A percentile compares a stretch with the other conserved stretches of the same genome.
These are phyloP conservation scores for Rutstroemia sp. DNA, from an alignment of 2,329 filamentous ascomycete species.

Conservation along the genomic window DNA sequence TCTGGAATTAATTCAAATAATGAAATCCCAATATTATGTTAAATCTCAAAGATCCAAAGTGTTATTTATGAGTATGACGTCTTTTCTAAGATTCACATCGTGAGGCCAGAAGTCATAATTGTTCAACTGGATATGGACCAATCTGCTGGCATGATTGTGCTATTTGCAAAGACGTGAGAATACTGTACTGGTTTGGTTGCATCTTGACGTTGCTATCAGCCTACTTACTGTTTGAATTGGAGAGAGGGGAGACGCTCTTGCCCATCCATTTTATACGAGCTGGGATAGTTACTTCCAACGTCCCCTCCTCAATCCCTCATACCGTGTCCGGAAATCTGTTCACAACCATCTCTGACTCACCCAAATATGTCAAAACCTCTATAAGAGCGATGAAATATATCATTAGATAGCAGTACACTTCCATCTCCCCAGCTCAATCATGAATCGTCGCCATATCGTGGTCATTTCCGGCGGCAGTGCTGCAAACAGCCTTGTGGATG, in stretches of 20 bases:
- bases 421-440: neutral
- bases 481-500: conserved; percentile 89
- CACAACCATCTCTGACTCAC: neutral
- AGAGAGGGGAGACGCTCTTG: neutral
- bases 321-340: conserved; percentile 4
- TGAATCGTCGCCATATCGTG: conserved; percentile 42
- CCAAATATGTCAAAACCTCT: neutral
- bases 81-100: no score
- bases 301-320: neutral
- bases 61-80: no score
- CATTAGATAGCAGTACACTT: no score
- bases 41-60: no score
- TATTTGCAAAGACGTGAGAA: no score
- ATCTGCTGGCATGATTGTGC: no score
- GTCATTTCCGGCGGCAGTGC: conserved; percentile 90
- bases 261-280: neutral
- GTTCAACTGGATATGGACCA: no score
- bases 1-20: no score
- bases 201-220: neutral
- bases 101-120: no score
- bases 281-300: neutral
- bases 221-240: neutral
- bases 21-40: no score
- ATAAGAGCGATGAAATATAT: no score
- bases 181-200: no score